Evolutionary conservation across 2,329 filamentous ascomycete genomes (phyloP), one percentile per base, ranked within the genome.

Genomic region (Colletotrichum sp.): DNA sequence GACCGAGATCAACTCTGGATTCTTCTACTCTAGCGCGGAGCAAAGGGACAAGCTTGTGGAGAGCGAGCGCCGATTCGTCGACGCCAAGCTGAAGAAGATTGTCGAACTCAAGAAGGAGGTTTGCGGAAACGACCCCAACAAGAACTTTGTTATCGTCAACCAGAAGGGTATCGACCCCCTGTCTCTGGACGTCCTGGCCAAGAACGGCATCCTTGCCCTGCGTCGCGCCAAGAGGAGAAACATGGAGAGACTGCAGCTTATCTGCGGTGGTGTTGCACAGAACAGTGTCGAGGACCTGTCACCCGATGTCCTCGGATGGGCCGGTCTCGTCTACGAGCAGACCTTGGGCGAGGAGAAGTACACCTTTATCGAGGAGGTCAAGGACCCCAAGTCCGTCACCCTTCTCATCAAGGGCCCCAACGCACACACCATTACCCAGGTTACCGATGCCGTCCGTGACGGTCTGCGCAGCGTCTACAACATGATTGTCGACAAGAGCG

Each of bases 81-180:
- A 99, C 82, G 93, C 97, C 79, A 99, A 99, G 90, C 88, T 99
- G 80, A 94, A 96, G 86, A 98, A 98, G 90, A 99, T 99, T 84
- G 95, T 99, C 15, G 96, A 98, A 80, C 89, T 99, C 78, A 99
- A 99, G 92, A 98, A 99, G 89, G 93, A 98, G 85, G 95, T 99
- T 16, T 99, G 97, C 86, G 97, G 96, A 34, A 94, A 93, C 80
- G 97, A 99, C 82, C 92, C 93, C 10, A 97, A 95, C 88, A 98
- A 99, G 90, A 94, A 94, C 81, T 99, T 99, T 84, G 97, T 99
- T 79, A 93, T 99, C 82, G 95, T 99, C 86, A 99, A 99, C 89
- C 97, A 99, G 87, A 99, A 99, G 91, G 97, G 97, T 78, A 99
- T 99, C 80, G 97, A 99, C 84, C 97, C 97, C 26, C 90, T 99